These are phyloP conservation scores for Ophioceras dolichostomum DNA, from an alignment of 2,329 filamentous ascomycete genomes.

Conservation along the genomic window DNA sequence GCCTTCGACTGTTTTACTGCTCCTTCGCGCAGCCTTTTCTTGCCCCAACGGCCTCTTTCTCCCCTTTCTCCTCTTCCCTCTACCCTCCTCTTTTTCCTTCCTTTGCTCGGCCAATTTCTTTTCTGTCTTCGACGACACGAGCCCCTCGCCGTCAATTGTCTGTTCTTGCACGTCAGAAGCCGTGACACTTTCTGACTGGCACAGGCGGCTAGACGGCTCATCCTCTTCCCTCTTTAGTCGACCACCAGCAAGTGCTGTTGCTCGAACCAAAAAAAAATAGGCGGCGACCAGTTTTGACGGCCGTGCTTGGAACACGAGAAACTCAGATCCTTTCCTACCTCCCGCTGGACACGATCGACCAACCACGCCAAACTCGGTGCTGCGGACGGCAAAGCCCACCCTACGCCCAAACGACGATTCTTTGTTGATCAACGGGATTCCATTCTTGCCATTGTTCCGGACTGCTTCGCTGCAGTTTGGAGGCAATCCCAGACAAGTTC, in stretches of 20 bases:
- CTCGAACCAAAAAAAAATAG: too few relatives aligned
- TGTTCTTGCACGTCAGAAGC: background rate
- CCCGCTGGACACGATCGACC: background rate
- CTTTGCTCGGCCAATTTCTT: background rate
- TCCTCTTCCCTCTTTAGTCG: too few relatives aligned
- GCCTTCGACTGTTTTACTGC: background rate
- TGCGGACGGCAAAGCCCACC: too few relatives aligned
- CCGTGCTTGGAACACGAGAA: background rate
- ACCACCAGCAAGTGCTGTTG: too few relatives aligned
- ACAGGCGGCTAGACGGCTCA: too few relatives aligned
- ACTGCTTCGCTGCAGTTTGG: slow-evolving; percentile 1
- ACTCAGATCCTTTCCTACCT: background rate
- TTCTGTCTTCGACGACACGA: background rate
- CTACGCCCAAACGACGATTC: too few relatives aligned
- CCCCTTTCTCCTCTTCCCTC: slow-evolving; percentile 2
- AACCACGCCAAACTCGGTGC: too few relatives aligned
- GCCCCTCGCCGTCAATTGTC: background rate
- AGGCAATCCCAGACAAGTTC: background rate
- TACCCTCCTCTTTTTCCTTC: background rate
- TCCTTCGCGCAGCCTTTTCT: background rate
- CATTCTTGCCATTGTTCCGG: background rate
- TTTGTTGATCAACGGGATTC: background rate
- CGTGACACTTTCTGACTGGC: background rate
- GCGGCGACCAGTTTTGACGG: too few relatives aligned
- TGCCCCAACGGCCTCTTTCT: background rate